phyloP scores from a whole-genome alignment of 1,139 yeast species.

The Kodamaea ohmeri region DNA sequence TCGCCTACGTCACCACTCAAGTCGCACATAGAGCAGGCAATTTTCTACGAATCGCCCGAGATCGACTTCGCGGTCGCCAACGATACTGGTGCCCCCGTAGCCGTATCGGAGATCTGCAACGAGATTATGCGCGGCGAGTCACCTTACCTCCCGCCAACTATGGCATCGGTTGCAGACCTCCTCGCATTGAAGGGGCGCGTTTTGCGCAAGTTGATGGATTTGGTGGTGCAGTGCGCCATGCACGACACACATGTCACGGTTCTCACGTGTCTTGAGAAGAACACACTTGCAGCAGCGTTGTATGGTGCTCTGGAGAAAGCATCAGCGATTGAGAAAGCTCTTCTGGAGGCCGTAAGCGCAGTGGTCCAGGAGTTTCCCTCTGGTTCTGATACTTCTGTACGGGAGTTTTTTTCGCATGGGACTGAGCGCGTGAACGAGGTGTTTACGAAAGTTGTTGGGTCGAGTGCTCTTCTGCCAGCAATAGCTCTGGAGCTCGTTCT shows the following conservation, averaged over 20 bases:
- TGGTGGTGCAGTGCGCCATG: conserved; percentile 12
- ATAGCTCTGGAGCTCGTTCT: conserved; percentile 25
- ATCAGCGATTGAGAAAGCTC: too few species aligned
- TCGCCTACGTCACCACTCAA: conserved; percentile 45
- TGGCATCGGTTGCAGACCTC: conserved; percentile 28
- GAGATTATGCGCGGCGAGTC: conserved; percentile 56
- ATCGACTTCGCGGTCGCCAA: conserved; percentile 53
- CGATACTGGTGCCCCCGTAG: conserved; percentile 38
- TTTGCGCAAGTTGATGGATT: conserved; percentile 43
- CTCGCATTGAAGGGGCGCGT: conserved; percentile 26
- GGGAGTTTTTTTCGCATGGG: conserved; percentile 30
- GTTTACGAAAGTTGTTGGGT: conserved; percentile 34
- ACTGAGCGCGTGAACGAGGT: conserved; percentile 34
- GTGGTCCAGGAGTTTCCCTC: conserved; percentile 6
- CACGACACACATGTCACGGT: conserved; percentile 22
- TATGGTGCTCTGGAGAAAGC: conserved; percentile 15
- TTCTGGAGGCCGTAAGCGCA: conserved; percentile 17
- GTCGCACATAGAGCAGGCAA: conserved; percentile 79
- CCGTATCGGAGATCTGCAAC: conserved; percentile 45
- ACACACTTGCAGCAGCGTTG: conserved; percentile 43
- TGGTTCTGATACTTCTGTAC: conserved; percentile 16
- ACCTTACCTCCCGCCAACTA: conserved; percentile 30
- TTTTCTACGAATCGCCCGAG: conserved; percentile 51
- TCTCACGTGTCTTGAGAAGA: conserved; percentile 53
- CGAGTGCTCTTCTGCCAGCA: not conserved